Evolutionary conservation across 2,329 filamentous ascomycete species (phyloP).

Genomic region (Cadophora gregata): DNA sequence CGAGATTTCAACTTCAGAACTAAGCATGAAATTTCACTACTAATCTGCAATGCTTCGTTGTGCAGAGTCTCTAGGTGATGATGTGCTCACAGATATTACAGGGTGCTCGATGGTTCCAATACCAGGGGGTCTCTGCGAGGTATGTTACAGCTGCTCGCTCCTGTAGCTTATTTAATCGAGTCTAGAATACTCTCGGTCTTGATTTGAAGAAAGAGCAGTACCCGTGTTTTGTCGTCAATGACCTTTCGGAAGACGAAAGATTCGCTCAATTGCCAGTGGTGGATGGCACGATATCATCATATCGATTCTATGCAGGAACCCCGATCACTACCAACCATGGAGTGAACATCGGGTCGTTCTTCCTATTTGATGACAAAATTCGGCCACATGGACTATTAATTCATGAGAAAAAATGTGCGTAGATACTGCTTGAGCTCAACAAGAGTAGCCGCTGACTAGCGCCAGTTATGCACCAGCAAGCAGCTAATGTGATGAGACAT

Average conservation of each 20-base stretch:
- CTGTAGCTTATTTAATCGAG: neutral
- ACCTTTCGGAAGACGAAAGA: conserved; percentile 34
- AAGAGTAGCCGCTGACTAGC: conserved; percentile 2
- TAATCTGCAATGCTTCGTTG: neutral
- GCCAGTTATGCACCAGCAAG: conserved; percentile 34
- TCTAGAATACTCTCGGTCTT: conserved; percentile 34
- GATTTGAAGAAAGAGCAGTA: conserved; percentile 30
- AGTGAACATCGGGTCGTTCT: conserved; percentile 40
- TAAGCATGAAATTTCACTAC: neutral
- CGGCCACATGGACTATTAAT: conserved; percentile 54
- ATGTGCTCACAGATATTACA: conserved; percentile 10
- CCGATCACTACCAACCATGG: conserved; percentile 39
- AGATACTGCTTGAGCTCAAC: neutral
- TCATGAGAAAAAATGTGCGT: conserved; percentile 46
- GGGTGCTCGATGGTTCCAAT: conserved; percentile 28
- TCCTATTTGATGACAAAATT: conserved; percentile 47
- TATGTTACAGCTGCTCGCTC: conserved; percentile 15
- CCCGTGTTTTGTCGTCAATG: conserved; percentile 37
- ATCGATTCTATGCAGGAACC: conserved; percentile 39
- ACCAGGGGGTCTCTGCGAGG: conserved; percentile 41
- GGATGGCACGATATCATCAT: conserved; percentile 33
- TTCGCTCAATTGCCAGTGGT: conserved; percentile 36
- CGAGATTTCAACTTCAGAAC: neutral
- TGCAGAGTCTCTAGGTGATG: conserved; percentile 4
- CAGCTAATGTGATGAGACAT: conserved; percentile 39